Conservation (phyloP, 2,329 filamentous ascomycete species). For the Helotiales sp. region DNA sequence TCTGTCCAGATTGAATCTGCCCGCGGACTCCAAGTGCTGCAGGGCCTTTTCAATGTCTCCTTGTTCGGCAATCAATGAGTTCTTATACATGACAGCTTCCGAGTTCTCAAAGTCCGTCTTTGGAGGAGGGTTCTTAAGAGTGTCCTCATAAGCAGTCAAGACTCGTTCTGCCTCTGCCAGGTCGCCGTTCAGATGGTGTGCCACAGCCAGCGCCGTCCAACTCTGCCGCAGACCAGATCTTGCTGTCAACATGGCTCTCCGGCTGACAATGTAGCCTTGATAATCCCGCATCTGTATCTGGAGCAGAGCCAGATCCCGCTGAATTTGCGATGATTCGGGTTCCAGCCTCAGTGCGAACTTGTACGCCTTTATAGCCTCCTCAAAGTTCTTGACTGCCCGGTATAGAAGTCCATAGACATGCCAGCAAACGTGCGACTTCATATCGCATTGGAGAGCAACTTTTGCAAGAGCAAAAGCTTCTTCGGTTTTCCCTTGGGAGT, state of each 20-base stretch:
- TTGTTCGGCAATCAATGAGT: conserved; percentile 86
- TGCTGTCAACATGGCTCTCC: conserved; percentile 82
- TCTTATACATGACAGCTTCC: conserved; percentile 94
- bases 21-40: conserved; percentile 78
- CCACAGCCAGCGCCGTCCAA: conserved; percentile 96
- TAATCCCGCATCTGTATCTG: conserved; percentile 98
- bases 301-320: conserved; percentile 87
- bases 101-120: conserved; percentile 87
- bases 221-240: conserved; percentile 82
- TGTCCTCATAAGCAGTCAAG: conserved; percentile 89
- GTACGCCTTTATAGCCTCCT: conserved; percentile 99
- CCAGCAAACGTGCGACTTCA: conserved; percentile 99
- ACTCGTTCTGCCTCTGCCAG: conserved; percentile 86
- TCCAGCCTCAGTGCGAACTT: conserved; percentile 92
- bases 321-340: conserved; percentile 91
- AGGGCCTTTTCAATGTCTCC: conserved; percentile 81
- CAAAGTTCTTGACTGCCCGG: conserved; percentile 93
- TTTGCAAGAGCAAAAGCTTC: conserved; percentile 95
- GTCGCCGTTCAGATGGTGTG: conserved; percentile 87
- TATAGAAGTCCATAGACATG: conserved; percentile 97
- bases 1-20: conserved; percentile 79
- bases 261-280: conserved; percentile 86
- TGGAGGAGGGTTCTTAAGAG: conserved; percentile 76
- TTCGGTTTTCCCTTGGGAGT: conserved; percentile 85
- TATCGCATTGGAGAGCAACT: conserved; percentile 88